A percentile compares a stretch with the other conserved stretches of the same genome.
These are phyloP conservation scores for Aspergillus cejpii DNA, from an alignment of 2,329 filamentous ascomycete species.

Conservation along the genomic window DNA sequence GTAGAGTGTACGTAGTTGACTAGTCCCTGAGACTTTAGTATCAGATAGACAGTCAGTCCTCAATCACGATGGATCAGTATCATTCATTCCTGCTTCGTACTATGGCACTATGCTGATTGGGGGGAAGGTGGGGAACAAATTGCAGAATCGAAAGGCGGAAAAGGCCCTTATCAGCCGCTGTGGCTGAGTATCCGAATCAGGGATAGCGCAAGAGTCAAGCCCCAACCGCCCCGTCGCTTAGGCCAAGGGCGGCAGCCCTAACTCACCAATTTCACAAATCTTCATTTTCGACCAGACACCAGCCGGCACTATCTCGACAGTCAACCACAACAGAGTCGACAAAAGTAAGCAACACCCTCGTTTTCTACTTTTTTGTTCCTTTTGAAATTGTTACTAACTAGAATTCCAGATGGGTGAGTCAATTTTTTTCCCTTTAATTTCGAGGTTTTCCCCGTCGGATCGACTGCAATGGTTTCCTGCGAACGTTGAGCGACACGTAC, in stretches of 20 bases:
- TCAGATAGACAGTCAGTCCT: neutral
- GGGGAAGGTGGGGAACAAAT: slow-evolving; percentile 14
- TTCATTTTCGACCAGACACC: slow-evolving; percentile 35
- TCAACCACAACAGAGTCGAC: slow-evolving; percentile 47
- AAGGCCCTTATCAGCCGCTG: slow-evolving; percentile 12
- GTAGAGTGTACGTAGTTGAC: slow-evolving; percentile 15
- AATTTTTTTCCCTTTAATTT: slow-evolving; percentile 23
- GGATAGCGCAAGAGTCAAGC: slow-evolving; percentile 25
- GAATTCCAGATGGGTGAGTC: slow-evolving; percentile 57
- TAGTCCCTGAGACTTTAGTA: neutral
- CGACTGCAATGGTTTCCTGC: slow-evolving; percentile 25
- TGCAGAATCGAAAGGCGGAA: slow-evolving; percentile 5
- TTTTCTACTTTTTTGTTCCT: slow-evolving; percentile 13
- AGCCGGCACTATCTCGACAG: slow-evolving; percentile 34
- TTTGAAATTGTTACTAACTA: slow-evolving; percentile 23
- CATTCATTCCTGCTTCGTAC: neutral
- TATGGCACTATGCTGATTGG: neutral
- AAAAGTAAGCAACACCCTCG: slow-evolving; percentile 43
- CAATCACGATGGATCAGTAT: neutral
- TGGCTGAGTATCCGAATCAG: slow-evolving; percentile 10
- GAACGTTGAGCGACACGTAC: slow-evolving; percentile 22
- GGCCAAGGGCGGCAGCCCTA: slow-evolving; percentile 42
- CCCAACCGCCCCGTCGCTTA: slow-evolving; percentile 33
- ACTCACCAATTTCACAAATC: slow-evolving; percentile 39
- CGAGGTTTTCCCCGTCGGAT: slow-evolving; percentile 21